phyloP scores from a whole-genome alignment of 805 yeast genomes.

The Wickerhamomyces silvicola region DNA sequence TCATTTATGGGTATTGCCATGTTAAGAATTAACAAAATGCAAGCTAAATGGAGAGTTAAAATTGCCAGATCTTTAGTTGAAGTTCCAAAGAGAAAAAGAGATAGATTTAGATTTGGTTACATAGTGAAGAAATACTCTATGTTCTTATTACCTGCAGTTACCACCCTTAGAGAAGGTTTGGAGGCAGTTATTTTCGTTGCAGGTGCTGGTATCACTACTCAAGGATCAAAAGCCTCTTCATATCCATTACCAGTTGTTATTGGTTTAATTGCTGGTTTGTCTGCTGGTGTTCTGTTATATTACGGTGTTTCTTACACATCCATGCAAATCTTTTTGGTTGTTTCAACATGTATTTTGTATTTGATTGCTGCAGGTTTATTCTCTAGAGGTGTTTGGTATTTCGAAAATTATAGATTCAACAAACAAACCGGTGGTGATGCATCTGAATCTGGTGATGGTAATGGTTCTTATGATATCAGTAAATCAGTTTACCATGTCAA shows the following conservation, averaged over 20 bases:
- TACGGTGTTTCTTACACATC: conserved; percentile 77
- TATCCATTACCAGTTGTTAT: conserved; percentile 91
- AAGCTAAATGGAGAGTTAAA: conserved; percentile 94
- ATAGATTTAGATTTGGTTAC: conserved; percentile 48
- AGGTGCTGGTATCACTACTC: conserved; percentile 75
- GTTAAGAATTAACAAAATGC: conserved; percentile 94
- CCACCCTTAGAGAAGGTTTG: conserved; percentile 92
- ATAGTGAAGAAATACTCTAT: conserved; percentile 71
- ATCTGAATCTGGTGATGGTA: conserved; percentile 86
- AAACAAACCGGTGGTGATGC: conserved; percentile 87
- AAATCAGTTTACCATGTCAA: conserved; percentile 91
- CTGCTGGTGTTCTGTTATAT: conserved; percentile 67
- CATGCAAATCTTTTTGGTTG: conserved; percentile 79
- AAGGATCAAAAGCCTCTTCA: conserved; percentile 51
- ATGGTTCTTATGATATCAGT: conserved; percentile 84
- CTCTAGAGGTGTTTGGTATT: conserved; percentile 89
- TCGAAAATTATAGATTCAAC: conserved; percentile 64
- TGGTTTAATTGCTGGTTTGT: conserved; percentile 76
- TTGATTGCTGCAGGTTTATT: conserved; percentile 89
- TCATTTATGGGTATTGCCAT: conserved; percentile 94
- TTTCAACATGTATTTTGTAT: conserved; percentile 84
- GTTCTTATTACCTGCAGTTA: conserved; percentile 85
- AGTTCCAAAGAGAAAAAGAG: conserved; percentile 41
- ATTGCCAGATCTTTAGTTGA: conserved; percentile 79
- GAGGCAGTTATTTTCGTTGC: conserved; percentile 96